Evolutionary conservation across 1,284 basidiomycete species (phyloP), one percentile per base, ranked within the genome.

Genomic region (Inonotus hispidus): DNA sequence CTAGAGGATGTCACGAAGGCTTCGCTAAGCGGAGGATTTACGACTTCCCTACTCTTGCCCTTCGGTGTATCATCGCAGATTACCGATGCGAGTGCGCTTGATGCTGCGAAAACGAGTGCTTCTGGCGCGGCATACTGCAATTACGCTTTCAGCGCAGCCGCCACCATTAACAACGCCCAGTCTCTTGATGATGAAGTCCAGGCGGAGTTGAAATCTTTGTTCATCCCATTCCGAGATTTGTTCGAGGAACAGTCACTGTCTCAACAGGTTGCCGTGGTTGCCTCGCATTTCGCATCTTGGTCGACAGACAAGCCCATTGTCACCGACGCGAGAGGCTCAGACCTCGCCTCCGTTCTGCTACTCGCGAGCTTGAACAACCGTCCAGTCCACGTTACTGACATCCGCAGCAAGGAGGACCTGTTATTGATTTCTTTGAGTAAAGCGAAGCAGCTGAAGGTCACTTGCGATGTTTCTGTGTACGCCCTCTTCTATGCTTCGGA

Each of bases 401-500:
- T 99, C 39, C 87, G 88, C 66, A 89, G 82, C 64, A 82, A 85
- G 68, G 95, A 95, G 64, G 97, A 99, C 72, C 81, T 99, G 59
- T 79, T 90, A 43, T 77, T 99, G 62, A 98, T 99, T 71, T 88
- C 90, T 5, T 81, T 99, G 56, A 94, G 93, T 81, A 99, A 99
- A 77, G 88, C 90, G 59, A 97, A 96, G 79, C 82, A 90, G 29
- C 82, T 99, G 67, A 90, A 92, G 70, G 96, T 98, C 62, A 98
- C 95, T 1, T 98, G 96, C 72, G 97, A 99, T 69, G 93, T 98
- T 38, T 87, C 95, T 8, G 82, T 98, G 56, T 98, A 94, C 74
- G 84, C 93, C 10, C 79, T 99, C 63, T 98, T 98, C 85, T 95
- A 95, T 77, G 85, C 84, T 25, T 81, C 79, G 59, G 88, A 90